phyloP scores from a whole-genome alignment of 345 rosid genomes.

The Firmiana major region DNA sequence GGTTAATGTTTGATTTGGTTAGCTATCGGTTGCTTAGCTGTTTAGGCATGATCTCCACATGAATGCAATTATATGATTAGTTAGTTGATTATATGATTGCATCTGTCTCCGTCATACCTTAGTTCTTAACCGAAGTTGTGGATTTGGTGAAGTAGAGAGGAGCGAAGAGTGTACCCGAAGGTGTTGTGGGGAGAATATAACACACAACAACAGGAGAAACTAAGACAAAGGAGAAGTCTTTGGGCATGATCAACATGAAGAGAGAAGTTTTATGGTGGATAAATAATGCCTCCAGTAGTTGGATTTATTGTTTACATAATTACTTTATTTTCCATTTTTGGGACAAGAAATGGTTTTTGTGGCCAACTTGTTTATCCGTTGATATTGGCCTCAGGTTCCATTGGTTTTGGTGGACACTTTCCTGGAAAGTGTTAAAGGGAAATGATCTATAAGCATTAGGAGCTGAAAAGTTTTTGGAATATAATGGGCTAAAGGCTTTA shows the following conservation, averaged over 20 bases:
- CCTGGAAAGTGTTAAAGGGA: background rate
- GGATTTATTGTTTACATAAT: background rate
- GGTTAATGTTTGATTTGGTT: background rate
- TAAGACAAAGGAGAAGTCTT: background rate
- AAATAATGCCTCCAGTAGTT: background rate
- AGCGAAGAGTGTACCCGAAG: background rate
- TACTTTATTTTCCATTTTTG: background rate
- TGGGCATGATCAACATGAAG: background rate
- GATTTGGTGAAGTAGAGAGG: background rate
- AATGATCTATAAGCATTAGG: background rate
- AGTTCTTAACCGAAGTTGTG: background rate
- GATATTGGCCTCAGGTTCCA: background rate
- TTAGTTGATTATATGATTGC: background rate
- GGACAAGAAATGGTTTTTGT: background rate
- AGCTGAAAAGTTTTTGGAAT: background rate
- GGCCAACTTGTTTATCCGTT: background rate
- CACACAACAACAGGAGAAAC: background rate
- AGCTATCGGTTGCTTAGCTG: background rate
- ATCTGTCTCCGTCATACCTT: background rate
- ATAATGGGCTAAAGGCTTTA: background rate
- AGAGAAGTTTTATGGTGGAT: background rate
- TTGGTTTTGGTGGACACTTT: background rate
- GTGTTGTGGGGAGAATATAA: background rate
- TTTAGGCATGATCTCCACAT: background rate
- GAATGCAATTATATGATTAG: background rate